phyloP scores from a whole-genome alignment of 345 rosid species.

The Arabidopsis suecica region DNA sequence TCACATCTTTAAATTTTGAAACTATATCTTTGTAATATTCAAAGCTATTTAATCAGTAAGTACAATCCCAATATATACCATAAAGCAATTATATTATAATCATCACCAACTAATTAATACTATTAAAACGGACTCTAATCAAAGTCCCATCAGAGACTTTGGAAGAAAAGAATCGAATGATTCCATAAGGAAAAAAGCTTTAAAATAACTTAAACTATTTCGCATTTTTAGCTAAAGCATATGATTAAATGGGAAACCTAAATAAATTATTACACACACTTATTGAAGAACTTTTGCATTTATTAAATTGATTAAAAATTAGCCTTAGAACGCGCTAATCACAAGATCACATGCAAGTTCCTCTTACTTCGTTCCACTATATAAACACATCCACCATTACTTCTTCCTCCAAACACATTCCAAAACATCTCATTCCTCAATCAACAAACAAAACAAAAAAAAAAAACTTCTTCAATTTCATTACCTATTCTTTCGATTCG shows the following conservation, averaged over 20 bases:
- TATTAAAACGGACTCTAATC: slow-evolving; percentile 37
- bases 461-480: background rate
- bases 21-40: slow-evolving; percentile 32
- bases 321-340: slow-evolving; percentile 41
- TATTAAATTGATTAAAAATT: background rate
- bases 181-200: slow-evolving; percentile 24
- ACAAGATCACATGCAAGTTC: slow-evolving; percentile 39
- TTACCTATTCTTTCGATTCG: slow-evolving; percentile 1
- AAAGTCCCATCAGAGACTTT: slow-evolving; percentile 43
- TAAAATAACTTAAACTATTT: slow-evolving; percentile 18
- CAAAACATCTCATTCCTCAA: slow-evolving; percentile 33
- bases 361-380: slow-evolving; percentile 35
- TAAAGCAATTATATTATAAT: slow-evolving; percentile 15
- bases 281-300: slow-evolving; percentile 37
- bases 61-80: slow-evolving; percentile 13
- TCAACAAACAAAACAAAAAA: background rate
- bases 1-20: slow-evolving; percentile 35
- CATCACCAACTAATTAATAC: slow-evolving; percentile 33
- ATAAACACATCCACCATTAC: slow-evolving; percentile 32
- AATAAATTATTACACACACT: slow-evolving; percentile 36
- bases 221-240: slow-evolving; percentile 46
- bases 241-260: slow-evolving; percentile 42
- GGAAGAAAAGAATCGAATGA: slow-evolving; percentile 41
- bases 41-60: background rate
- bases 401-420: slow-evolving; percentile 41